A percentile compares a stretch with the other conserved stretches of the same genome.
Conservation (phyloP, 352 stramenopile genomes). For the Elongisporangium prolatum region DNA sequence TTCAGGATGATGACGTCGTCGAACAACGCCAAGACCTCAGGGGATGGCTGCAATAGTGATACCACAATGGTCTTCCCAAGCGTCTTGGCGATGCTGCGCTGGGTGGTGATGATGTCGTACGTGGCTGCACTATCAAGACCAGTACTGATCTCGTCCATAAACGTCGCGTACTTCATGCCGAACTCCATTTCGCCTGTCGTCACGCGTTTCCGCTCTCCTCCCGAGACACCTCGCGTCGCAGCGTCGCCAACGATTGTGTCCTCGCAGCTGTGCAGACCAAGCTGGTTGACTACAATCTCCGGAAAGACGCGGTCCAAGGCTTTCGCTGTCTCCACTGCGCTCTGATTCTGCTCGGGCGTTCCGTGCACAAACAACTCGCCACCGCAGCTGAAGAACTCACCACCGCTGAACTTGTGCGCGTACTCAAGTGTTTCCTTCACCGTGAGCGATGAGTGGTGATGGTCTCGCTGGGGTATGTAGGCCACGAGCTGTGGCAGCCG, state of each 20-base stretch:
- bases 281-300: slow-evolving; percentile 24
- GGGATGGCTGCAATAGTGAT: slow-evolving; percentile 46
- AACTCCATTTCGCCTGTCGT: slow-evolving; percentile 87
- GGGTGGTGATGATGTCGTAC: too few relatives aligned
- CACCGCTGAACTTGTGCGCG: slow-evolving; percentile 17
- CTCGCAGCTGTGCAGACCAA: slow-evolving; percentile 32
- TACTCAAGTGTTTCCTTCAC: slow-evolving; percentile 29
- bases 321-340: background rate
- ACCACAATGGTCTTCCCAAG: slow-evolving; percentile 50
- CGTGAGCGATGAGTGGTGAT: slow-evolving; percentile 14
- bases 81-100: slow-evolving; percentile 8
- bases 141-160: too few relatives aligned
- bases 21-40: slow-evolving; percentile 77
- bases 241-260: slow-evolving; percentile 50
- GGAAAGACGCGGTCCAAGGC: slow-evolving; percentile 11
- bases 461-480: slow-evolving; percentile 16
- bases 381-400: background rate
- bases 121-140: too few relatives aligned
- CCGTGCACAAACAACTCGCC: slow-evolving; percentile 1
- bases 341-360: background rate
- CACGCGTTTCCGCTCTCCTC: slow-evolving; percentile 85
- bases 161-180: slow-evolving; percentile 24
- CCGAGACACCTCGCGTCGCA: slow-evolving; percentile 53
- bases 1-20: slow-evolving; percentile 87
- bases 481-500: slow-evolving; percentile 13